Conservation (phyloP, 352 stramenopile genomes). For the Stephanocyclus meneghinianus region DNA sequence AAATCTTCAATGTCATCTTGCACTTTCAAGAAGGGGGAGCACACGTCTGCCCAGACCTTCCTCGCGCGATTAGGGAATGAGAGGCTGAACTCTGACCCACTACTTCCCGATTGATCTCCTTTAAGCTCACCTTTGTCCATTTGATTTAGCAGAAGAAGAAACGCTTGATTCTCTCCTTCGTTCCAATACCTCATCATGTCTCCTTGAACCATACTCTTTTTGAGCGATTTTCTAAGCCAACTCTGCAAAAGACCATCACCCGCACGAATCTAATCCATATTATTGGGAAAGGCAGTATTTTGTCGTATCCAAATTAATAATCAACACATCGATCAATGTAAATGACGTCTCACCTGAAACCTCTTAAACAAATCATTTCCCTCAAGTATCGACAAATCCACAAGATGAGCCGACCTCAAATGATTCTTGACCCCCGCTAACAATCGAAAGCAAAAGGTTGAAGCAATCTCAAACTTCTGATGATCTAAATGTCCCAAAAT, state of each 20-base stretch:
- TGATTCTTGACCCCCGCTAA: conserved; percentile 67
- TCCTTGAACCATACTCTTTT: conserved; percentile 50
- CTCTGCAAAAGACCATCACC: conserved; percentile 72
- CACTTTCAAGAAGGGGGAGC: conserved; percentile 55
- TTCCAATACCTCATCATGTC: conserved; percentile 73
- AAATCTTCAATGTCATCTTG: conserved; percentile 43
- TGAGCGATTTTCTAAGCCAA: conserved; percentile 54
- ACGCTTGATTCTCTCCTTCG: conserved; percentile 61
- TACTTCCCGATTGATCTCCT: conserved; percentile 29
- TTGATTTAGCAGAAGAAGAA: conserved; percentile 60
- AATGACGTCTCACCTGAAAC: conserved; percentile 50
- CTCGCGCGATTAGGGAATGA: conserved; percentile 53
- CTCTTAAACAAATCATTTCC: conserved; percentile 75
- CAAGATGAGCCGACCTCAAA: conserved; percentile 58
- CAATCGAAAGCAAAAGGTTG: conserved; percentile 69
- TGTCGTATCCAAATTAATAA: background rate
- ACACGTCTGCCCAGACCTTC: conserved; percentile 57
- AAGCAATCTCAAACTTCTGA: conserved; percentile 62
- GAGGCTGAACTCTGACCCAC: conserved; percentile 56
- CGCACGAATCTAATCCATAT: conserved; percentile 37
- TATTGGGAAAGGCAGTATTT: background rate
- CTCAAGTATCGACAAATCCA: conserved; percentile 59
- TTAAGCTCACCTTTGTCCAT: conserved; percentile 39
- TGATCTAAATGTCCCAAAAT: conserved; percentile 57
- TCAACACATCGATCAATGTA: background rate